A percentile compares a stretch with the other conserved stretches of the same genome.
These are phyloP conservation scores for Colletotrichum sp. DNA, from an alignment of 2,329 filamentous ascomycete genomes.

Conservation along the genomic window DNA sequence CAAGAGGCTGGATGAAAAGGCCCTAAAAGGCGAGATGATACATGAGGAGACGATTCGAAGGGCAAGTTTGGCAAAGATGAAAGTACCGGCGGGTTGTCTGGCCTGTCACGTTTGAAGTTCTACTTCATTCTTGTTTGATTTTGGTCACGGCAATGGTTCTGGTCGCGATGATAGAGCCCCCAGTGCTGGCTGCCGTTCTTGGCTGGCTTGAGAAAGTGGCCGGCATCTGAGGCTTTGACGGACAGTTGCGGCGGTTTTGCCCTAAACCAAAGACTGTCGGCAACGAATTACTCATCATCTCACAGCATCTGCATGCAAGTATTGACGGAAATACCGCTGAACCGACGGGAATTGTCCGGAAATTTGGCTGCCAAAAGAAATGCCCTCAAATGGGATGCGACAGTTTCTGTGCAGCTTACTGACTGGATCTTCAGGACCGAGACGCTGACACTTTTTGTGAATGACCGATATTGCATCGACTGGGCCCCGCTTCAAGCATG, in stretches of 20 bases:
- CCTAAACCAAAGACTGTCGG: neutral
- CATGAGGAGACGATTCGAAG: neutral
- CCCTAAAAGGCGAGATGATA: neutral
- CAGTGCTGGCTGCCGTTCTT: neutral
- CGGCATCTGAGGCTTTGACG: neutral
- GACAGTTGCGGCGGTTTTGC: neutral
- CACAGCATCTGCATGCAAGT: neutral
- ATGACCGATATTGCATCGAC: neutral
- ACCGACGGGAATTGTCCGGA: neutral
- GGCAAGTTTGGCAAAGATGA: neutral
- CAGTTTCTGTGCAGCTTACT: neutral
- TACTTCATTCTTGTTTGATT: neutral
- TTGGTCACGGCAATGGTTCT: neutral
- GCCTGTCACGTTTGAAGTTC: neutral
- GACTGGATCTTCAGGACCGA: neutral
- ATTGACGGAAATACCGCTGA: neutral
- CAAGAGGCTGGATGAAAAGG: neutral
- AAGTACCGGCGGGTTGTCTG: neutral
- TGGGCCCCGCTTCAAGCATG: neutral
- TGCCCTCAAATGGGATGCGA: neutral
- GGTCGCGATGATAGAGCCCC: neutral
- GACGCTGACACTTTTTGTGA: neutral
- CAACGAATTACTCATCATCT: neutral
- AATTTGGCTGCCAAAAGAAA: neutral
- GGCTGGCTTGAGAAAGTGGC: neutral